A percentile compares a stretch with the other conserved stretches of the same genome.
These are phyloP conservation scores for Eimeria brunetti DNA, from an alignment of 169 alveolate genomes.

Conservation along the genomic window DNA sequence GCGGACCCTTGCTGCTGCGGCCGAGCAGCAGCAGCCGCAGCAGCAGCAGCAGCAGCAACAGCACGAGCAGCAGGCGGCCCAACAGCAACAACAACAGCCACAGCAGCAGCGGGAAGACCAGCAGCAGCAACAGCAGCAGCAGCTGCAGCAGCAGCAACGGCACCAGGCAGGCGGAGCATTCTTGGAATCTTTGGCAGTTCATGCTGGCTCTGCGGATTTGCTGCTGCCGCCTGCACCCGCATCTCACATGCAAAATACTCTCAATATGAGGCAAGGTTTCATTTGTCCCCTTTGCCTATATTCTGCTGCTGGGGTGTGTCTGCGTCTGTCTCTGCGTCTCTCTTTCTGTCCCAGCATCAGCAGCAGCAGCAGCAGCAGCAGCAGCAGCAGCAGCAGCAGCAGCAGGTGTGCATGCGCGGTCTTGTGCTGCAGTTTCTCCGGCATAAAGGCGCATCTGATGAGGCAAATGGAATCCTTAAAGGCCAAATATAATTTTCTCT, in stretches of 20 bases:
- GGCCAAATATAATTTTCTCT: background rate
- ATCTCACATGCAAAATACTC: background rate
- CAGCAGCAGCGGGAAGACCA: background rate
- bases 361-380: background rate
- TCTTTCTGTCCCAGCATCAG: background rate
- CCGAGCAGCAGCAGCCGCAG: background rate
- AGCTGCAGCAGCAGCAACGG: background rate
- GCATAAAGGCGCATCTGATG: background rate
- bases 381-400: conserved; percentile 3
- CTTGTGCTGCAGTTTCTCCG: conserved; percentile 9
- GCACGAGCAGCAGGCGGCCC: background rate
- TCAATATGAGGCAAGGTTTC: background rate
- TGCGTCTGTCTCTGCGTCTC: background rate
- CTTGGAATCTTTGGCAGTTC: background rate
- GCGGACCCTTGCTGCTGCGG: background rate
- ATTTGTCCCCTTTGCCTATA: background rate
- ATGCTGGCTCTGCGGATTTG: background rate
- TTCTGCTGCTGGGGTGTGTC: background rate
- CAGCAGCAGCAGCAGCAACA: background rate
- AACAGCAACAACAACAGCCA: background rate
- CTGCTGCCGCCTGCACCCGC: conserved; percentile 1
- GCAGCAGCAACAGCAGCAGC: background rate
- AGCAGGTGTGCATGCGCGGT: background rate
- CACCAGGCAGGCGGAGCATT: conserved; percentile 21
- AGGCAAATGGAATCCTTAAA: background rate